Conservation (phyloP, 23 red algal genomes). For the Gracilaria domingensis region DNA sequence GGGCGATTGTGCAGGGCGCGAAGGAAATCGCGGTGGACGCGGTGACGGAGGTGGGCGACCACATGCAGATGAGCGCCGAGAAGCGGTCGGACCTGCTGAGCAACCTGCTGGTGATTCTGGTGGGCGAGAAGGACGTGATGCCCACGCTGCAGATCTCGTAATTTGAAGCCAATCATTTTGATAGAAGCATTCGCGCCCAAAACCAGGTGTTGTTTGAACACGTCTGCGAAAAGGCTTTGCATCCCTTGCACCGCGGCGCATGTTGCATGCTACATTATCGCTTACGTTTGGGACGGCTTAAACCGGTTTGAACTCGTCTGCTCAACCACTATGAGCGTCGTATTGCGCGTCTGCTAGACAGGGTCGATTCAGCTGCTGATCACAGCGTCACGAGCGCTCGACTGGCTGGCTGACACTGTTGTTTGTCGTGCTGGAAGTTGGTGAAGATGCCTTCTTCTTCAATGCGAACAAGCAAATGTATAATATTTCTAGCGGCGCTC, state of each 20-base stretch:
- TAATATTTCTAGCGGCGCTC: background rate
- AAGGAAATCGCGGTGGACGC: slow-evolving; percentile 49
- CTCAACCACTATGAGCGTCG: background rate
- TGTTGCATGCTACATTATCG: too few species aligned
- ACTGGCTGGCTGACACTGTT: background rate
- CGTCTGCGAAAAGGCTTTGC: too few species aligned
- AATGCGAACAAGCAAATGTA: background rate
- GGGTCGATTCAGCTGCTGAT: background rate
- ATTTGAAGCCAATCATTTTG: background rate
- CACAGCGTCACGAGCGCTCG: background rate
- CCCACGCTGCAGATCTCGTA: slow-evolving; percentile 38
- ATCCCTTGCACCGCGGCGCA: too few species aligned
- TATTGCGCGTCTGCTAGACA: background rate
- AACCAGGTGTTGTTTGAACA: too few species aligned
- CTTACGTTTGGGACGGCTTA: too few species aligned
- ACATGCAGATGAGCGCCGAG: background rate
- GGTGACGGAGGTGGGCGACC: background rate
- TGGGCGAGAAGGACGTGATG: slow-evolving; percentile 67
- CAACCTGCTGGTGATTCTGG: slow-evolving; percentile 66
- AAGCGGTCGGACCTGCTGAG: slow-evolving; percentile 20
- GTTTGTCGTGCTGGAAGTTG: background rate
- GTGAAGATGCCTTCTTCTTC: background rate
- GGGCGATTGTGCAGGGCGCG: slow-evolving; percentile 60
- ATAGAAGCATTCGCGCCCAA: background rate
- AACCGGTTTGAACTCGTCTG: too few species aligned